Evolutionary conservation across 352 stramenopile species (phyloP).

Genomic region (Globisporangium polare): DNA sequence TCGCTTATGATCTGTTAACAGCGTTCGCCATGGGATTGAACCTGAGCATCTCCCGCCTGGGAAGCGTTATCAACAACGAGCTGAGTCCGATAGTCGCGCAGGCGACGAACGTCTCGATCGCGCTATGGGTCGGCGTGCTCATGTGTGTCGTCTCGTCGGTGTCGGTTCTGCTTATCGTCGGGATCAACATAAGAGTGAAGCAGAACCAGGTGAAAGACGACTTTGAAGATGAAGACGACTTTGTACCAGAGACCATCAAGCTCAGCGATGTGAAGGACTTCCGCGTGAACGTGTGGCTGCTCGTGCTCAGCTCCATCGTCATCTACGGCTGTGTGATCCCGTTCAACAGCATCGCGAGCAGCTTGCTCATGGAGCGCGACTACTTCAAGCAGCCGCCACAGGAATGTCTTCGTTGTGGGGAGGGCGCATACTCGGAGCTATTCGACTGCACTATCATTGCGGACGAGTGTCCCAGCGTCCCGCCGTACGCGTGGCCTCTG

Average conservation of each 20-base stretch:
- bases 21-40: conserved; percentile 91
- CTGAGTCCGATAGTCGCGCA: conserved; percentile 79
- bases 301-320: conserved; percentile 86
- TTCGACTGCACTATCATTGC: conserved; percentile 51
- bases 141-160: conserved; percentile 75
- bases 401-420: conserved; percentile 47
- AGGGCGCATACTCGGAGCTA: conserved; percentile 45
- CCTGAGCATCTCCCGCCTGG: conserved; percentile 85
- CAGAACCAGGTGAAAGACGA: background rate
- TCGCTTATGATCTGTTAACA: conserved; percentile 7
- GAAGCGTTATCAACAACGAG: conserved; percentile 92
- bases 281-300: conserved; percentile 83
- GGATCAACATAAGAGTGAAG: conserved; percentile 62
- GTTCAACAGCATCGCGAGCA: conserved; percentile 93
- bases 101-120: conserved; percentile 48
- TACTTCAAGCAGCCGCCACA: conserved; percentile 70
- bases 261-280: conserved; percentile 79
- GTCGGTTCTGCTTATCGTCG: conserved; percentile 69
- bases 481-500: conserved; percentile 70
- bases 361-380: conserved; percentile 89
- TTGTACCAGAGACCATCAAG: conserved; percentile 38
- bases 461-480: conserved; percentile 49
- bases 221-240: background rate
- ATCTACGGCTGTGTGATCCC: conserved; percentile 93
- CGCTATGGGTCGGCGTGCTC: conserved; percentile 84